Conservation (phyloP, 192 early-diverging fungal genomes). For the Spizellomyces sp. region DNA sequence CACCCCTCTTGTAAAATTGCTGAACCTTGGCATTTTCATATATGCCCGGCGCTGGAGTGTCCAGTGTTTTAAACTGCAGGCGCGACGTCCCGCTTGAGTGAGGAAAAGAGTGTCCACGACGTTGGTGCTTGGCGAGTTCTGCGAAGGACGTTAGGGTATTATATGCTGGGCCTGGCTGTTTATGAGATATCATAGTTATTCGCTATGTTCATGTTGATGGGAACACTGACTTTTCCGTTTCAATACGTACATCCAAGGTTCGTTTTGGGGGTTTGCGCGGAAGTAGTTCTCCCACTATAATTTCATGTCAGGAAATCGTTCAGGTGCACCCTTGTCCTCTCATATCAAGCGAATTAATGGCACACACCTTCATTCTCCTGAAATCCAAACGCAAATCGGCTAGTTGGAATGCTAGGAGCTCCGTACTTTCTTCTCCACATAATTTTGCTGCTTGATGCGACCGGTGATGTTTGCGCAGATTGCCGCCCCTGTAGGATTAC, state of each 20-base stretch:
- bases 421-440: conserved; percentile 56
- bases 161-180: conserved; percentile 44
- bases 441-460: conserved; percentile 22
- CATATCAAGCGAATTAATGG: too few relatives aligned
- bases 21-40: conserved; percentile 40
- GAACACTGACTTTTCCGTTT: background rate
- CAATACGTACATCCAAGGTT: conserved; percentile 28
- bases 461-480: background rate
- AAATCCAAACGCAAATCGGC: conserved; percentile 49
- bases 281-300: conserved; percentile 43
- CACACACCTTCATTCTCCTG: conserved; percentile 47
- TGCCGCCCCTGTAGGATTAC: background rate
- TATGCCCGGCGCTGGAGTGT: conserved; percentile 45
- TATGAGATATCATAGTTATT: background rate
- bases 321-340: too few relatives aligned
- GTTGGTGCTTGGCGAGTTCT: conserved; percentile 42
- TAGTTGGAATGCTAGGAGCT: conserved; percentile 53
- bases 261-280: conserved; percentile 52
- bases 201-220: background rate
- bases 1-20: conserved; percentile 16
- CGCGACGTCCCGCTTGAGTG: conserved; percentile 3
- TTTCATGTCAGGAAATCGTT: too few relatives aligned
- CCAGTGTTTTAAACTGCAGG: conserved; percentile 35
- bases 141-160: conserved; percentile 52
- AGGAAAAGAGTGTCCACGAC: conserved; percentile 39